Conservation (phyloP, 257 asterid species). For the Solanum virginianum region DNA sequence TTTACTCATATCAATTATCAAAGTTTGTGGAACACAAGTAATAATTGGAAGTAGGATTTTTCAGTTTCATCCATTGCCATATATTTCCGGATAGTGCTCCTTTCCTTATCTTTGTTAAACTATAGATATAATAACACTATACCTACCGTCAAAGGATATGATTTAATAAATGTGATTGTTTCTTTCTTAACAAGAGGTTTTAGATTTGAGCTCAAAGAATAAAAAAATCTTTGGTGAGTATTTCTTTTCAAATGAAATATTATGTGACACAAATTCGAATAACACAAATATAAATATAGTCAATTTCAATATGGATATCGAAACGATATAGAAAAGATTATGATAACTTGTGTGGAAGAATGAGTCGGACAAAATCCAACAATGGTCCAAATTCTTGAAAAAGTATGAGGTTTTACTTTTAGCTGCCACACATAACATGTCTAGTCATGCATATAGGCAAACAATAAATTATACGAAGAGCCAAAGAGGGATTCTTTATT, state of each 20-base stretch:
- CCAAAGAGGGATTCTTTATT: background rate
- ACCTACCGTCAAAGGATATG: too few species aligned
- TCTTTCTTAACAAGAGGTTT: too few species aligned
- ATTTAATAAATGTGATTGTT: rapidly evolving
- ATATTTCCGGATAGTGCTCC: background rate
- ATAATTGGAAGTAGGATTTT: background rate
- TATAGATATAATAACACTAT: too few species aligned
- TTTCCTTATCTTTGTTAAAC: background rate
- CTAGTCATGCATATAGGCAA: background rate
- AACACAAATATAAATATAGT: too few species aligned
- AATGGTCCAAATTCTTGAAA: background rate
- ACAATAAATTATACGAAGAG: background rate
- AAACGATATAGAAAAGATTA: too few species aligned
- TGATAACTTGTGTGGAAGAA: too few species aligned
- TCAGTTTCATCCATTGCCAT: background rate
- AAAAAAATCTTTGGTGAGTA: too few species aligned
- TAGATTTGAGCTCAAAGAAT: too few species aligned
- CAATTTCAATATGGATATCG: too few species aligned
- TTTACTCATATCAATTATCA: background rate
- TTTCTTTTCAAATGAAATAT: too few species aligned
- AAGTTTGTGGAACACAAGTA: background rate
- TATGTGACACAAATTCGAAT: too few species aligned
- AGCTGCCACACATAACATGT: background rate
- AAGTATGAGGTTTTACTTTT: background rate
- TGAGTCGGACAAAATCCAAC: too few species aligned